Conservation (phyloP, 805 yeast genomes). For the Sugiyamaella mastotermitis region DNA sequence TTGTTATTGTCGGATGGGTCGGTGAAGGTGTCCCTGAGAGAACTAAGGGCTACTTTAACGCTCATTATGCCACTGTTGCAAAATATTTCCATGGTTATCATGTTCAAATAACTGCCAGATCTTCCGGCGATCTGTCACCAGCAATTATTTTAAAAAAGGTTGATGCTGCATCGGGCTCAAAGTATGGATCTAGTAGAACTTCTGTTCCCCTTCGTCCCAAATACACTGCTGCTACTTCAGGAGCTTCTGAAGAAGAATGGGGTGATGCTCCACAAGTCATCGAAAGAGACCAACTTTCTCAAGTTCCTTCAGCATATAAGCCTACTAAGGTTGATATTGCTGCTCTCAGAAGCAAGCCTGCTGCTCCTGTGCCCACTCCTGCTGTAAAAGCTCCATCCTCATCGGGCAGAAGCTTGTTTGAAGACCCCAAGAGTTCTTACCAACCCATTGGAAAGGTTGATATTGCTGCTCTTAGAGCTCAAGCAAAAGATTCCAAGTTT, state of each 20-base stretch:
- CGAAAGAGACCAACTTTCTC: conserved; percentile 25
- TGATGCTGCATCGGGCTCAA: conserved; percentile 91
- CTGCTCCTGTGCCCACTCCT: conserved; percentile 16
- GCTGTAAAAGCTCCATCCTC: conserved; percentile 2
- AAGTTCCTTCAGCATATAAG: conserved; percentile 56
- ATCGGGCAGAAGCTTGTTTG: conserved; percentile 1
- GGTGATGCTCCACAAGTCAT: conserved; percentile 46
- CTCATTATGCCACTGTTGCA: conserved; percentile 36
- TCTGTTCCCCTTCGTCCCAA: conserved; percentile 31
- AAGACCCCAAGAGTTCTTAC: conserved; percentile 37
- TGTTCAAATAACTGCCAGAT: conserved; percentile 95
- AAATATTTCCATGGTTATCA: conserved; percentile 63
- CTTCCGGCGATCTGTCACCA: conserved; percentile 79
- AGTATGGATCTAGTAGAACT: conserved; percentile 50
- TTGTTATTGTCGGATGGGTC: conserved; percentile 81
- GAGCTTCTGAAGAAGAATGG: conserved; percentile 59
- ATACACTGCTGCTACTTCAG: conserved; percentile 30
- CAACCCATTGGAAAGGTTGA: conserved; percentile 60
- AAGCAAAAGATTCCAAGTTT: conserved; percentile 31
- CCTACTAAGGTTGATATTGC: conserved; percentile 59
- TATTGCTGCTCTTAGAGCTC: conserved; percentile 37
- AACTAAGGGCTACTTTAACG: conserved; percentile 37
- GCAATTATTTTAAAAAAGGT: conserved; percentile 68
- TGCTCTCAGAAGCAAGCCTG: conserved; percentile 40
- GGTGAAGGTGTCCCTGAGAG: conserved; percentile 85